These are phyloP conservation scores for Backusella psychrophila DNA, from an alignment of 192 early-diverging fungal species.

Conservation along the genomic window DNA sequence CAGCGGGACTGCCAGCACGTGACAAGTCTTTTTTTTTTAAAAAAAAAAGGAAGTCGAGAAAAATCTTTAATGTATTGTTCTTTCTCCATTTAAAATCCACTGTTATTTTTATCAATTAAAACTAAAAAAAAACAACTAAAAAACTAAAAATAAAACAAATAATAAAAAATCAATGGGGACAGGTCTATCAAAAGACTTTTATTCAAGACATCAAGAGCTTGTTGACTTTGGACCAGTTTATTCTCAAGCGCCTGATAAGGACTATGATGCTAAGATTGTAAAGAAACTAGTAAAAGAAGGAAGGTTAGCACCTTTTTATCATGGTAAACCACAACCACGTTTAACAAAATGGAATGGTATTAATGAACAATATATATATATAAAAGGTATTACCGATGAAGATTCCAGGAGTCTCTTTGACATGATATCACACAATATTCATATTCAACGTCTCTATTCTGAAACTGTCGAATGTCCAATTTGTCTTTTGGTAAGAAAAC, in stretches of 20 bases:
- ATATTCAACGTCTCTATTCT: neutral
- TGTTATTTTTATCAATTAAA: neutral
- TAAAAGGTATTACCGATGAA: neutral
- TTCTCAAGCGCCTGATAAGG: slow-evolving; percentile 3
- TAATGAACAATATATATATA: neutral
- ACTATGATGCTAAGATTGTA: slow-evolving; percentile 23
- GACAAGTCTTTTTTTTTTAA: too few relatives aligned
- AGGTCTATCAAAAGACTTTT: slow-evolving; percentile 9
- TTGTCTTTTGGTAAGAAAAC: slow-evolving; percentile 24
- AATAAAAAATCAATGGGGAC: neutral
- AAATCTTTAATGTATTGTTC: too few relatives aligned
- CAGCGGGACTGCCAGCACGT: too few relatives aligned
- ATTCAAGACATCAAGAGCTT: slow-evolving; percentile 1
- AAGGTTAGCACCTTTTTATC: slow-evolving; percentile 27
- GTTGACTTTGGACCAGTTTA: neutral
- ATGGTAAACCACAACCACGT: slow-evolving; percentile 6
- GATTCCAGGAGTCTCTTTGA: neutral
- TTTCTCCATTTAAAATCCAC: too few relatives aligned
- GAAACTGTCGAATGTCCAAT: slow-evolving; percentile 33
- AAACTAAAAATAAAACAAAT: neutral
- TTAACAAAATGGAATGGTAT: neutral
- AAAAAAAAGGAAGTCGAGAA: too few relatives aligned
- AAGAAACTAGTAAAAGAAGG: slow-evolving; percentile 18
- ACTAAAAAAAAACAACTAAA: neutral
- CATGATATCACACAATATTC: neutral